Base-by-base conservation (phyloP, 768 basidiomycete species). In the Rhodocollybia butyracea region DNA sequence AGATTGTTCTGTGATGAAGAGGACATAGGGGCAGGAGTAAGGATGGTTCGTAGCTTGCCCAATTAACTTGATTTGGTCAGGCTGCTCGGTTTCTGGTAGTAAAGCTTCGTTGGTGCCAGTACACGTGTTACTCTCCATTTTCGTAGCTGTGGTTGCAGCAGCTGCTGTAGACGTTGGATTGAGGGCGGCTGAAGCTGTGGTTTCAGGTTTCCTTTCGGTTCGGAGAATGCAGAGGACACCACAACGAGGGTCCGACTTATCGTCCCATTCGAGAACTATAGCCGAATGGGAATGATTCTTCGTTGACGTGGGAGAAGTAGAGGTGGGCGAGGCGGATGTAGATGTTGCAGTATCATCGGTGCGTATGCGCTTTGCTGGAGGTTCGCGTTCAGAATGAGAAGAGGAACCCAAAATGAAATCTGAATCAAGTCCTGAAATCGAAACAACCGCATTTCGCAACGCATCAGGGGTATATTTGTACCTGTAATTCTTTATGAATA, bases 201-300 rank as follows among this genome's bases (percentile, higher is more conserved):
- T 38, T 19, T 54, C 41, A 10, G 29, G 29, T 45, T 32, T 43
- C n/a, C n/a, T n/a, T n/a, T n/a, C n/a, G n/a, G n/a, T n/a, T n/a
- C n/a, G n/a, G n/a, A n/a, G n/a, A n/a, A n/a, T n/a, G n/a, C n/a
- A n/a, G 43, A 54, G 26, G 31, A 54, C n/a, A n/a, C n/a, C 36
- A 46, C 53, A 54, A 24, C 42, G 46, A 8, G 26, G 51, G 31
- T 54, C 53, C 3, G 43, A 54, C n/a, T n/a, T n/a, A 32, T 36
- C 30, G 24, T 53, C 51, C 51, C 51, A 53, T 53, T 53, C 24
- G 4, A 53, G 29, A 15, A 54, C 7, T 10, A 54, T n/a, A 19
- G 42, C 5, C 15, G 26, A 12, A 42, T 13, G 43, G n/a, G 51
- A n/a, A n/a, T n/a, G n/a, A n/a, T n/a, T n/a, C n/a, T n/a, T n/a